Evolutionary conservation across 2,329 filamentous ascomycete genomes (phyloP).

Genomic region (Aspergillus ustus): DNA sequence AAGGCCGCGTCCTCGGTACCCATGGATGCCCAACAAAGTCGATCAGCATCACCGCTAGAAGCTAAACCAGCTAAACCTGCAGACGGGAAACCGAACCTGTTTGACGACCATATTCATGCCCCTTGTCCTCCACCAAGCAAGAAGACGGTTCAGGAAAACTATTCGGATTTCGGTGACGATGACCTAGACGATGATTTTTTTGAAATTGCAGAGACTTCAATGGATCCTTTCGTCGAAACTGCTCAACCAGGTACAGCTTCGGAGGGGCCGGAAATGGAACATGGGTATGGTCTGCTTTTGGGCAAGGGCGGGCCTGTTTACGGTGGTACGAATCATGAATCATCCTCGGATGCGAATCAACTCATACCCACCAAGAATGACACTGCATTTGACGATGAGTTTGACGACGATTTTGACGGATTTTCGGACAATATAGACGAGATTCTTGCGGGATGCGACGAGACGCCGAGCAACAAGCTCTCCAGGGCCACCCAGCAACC

Average conservation of each 20-base stretch:
- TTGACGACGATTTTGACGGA: conserved; percentile 70
- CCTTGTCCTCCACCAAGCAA: conserved; percentile 3
- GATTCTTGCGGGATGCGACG: conserved; percentile 61
- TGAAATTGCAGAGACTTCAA: conserved; percentile 42
- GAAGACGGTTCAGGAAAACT: conserved; percentile 30
- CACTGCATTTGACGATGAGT: conserved; percentile 56
- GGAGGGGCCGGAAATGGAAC: not conserved
- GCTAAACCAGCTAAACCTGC: not conserved
- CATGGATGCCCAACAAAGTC: conserved; percentile 35
- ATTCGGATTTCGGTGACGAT: conserved; percentile 55
- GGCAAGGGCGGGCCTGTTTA: not conserved
- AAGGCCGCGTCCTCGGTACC: conserved; percentile 49
- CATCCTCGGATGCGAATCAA: not conserved
- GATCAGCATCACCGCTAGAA: conserved; percentile 39
- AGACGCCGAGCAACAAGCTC: conserved; percentile 31
- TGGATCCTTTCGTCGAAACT: conserved; percentile 35
- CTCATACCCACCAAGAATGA: conserved; percentile 6
- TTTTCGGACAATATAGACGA: conserved; percentile 64
- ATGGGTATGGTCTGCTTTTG: not conserved
- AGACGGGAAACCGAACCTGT: not conserved
- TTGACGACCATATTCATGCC: not conserved
- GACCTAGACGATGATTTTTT: conserved; percentile 52
- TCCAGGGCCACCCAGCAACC: conserved; percentile 18
- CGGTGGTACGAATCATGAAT: not conserved
- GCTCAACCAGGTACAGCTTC: not conserved